Evolutionary conservation across 2,329 filamentous ascomycete species (phyloP), one percentile per base, ranked within the genome.

Genomic region (Pseudogymnoascus pannorum): DNA sequence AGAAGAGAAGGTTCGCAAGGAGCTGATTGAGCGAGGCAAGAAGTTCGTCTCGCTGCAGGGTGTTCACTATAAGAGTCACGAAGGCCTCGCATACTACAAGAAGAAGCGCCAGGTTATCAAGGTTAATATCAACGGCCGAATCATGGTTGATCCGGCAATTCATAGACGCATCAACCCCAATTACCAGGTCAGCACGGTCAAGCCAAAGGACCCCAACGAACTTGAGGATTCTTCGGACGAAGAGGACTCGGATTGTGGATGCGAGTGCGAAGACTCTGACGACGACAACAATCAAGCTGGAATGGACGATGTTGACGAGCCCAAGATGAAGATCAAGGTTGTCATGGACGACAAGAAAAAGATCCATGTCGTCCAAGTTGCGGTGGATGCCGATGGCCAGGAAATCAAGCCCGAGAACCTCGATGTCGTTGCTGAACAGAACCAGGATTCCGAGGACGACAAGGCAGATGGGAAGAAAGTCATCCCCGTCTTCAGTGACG

Each of bases 121-220:
- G 72, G 87, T 95, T 73, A 91, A 91, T 70, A 87, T 96, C 72
- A 91, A 92, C 65, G 89, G 91, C 16, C 86, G 92, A 29, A 82
- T 96, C 65, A 96, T 96, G 91, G 80, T 96, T 22, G 92, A 96
- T 70, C 85, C 91, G 0, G 85, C 85, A 3, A 89, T 89, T 42
- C 92, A 95, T 75, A 85, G 91, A 7, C 84, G 90, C 33, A 89
- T 93, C 72, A 90, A 94, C 66, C 89, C 92, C 1, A 96, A 96
- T 71, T 96, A 96, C 67, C 83, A 83, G 0, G 84, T 93, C 67
- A 90, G 88, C 20, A 80, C 83, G 1, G 86, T 96, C 60, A 86
- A 87, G 58, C 84, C 88, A 0, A 87, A 89, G 67, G 87, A 92
- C 62, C 80, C 84, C 24, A 84, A 88, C 67, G 72, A 84, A 1